These are phyloP conservation scores for Jacaranda mimosifolia DNA, from an alignment of 257 asterid species.

Conservation along the genomic window DNA sequence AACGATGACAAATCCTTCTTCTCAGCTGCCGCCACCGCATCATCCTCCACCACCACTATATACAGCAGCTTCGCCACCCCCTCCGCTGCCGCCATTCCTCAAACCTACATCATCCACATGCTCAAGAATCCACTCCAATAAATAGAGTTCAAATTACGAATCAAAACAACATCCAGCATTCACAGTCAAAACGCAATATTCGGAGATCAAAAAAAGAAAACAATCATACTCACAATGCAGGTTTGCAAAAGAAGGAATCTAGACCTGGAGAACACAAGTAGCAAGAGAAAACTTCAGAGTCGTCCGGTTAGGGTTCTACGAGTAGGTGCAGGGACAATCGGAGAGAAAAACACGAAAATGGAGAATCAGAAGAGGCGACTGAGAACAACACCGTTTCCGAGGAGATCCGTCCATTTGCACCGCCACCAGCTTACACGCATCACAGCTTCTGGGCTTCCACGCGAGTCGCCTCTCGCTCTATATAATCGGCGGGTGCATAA, in stretches of 20 bases:
- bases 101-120: conserved; percentile 40
- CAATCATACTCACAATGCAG: conserved; percentile 43
- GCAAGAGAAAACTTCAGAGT: background rate
- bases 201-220: background rate
- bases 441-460: conserved; percentile 59
- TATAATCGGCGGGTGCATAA: conserved; percentile 4
- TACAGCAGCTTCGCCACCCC: conserved; percentile 78
- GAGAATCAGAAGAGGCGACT: conserved; percentile 30
- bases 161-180: conserved; percentile 14
- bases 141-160: conserved; percentile 10
- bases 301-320: conserved; percentile 42
- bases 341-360: conserved; percentile 1
- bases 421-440: conserved; percentile 70
- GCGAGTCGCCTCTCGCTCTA: conserved; percentile 37
- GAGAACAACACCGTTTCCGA: conserved; percentile 40
- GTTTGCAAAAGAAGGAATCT: conserved; percentile 17
- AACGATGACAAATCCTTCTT: conserved; percentile 57
- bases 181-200: conserved; percentile 23
- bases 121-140: conserved; percentile 34
- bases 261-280: conserved; percentile 38
- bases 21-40: conserved; percentile 42
- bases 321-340: conserved; percentile 12
- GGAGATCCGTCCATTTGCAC: conserved; percentile 68
- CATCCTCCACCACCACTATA: conserved; percentile 77
- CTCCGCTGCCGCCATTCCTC: conserved; percentile 70